Evolutionary conservation across 441 rosid species (phyloP), one percentile per base, ranked within the genome.

Genomic region (Theobroma grandiflorum): DNA sequence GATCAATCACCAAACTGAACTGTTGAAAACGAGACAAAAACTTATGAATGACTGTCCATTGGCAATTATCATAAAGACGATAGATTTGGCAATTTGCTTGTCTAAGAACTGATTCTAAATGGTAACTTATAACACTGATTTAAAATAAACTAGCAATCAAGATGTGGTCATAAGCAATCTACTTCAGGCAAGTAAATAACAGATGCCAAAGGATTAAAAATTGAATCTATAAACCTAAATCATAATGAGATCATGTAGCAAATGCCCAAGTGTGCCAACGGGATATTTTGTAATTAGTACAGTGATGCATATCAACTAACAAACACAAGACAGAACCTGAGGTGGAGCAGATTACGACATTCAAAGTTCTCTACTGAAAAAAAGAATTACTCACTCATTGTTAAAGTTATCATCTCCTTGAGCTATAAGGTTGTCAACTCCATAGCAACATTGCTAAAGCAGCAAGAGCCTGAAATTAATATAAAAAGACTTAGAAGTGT

Each of bases 361-460:
- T 16, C 37, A 61, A 35, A 38, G 68, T 42, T 50, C 40, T 53
- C 67, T 33, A 9, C 37, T 15, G 72, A 52, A 33, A 52, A 42
- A 67, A 71, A 42, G 31, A 52, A 18, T 42, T 76, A 81, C 73
- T 40, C 63, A 81, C 38, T 45, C 55, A 33, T 37, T 55, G 68
- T 38, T 50, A 50, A 50, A 4, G 52, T 61, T 69, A 42, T 77
- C 78, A 16, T 72, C 81, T 15, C 52, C 75, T 45, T 50, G 63
- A 66, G 55, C 53, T 61, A 45, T 63, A 43, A 49, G 22, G 58
- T 63, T 63, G 61, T 53, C 12, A 37, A 42, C 76, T 66, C 84
- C 42, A 64, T 37, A 53, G 7, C 22, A 31, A 50, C 16, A 76
- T 33, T 71, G 74, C 50, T 35, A 33, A 55, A 64, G 11, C 77